These are phyloP conservation scores for Colletotrichum cuscutae DNA, from an alignment of 2,329 filamentous ascomycete species.

Conservation along the genomic window DNA sequence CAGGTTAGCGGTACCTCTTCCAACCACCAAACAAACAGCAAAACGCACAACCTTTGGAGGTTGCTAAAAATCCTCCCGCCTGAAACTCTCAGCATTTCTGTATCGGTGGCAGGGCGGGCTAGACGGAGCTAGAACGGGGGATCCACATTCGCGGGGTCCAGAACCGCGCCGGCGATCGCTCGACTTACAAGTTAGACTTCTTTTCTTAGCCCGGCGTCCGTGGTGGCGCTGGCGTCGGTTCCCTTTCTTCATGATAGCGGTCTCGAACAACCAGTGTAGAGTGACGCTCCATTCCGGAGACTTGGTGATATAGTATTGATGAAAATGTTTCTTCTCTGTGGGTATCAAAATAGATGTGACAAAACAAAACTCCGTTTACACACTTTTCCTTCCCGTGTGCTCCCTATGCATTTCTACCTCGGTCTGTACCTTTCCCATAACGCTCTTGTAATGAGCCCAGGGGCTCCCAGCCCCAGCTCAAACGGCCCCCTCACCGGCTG, in stretches of 20 bases:
- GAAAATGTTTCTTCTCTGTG: not conserved
- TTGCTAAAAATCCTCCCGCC: not conserved
- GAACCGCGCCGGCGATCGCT: not conserved
- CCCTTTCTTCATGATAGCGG: not conserved
- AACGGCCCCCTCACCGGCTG: not conserved
- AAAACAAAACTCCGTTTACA: not conserved
- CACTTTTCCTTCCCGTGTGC: not conserved
- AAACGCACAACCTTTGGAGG: not conserved
- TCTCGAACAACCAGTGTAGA: not conserved
- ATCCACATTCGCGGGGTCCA: not conserved
- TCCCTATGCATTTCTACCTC: not conserved
- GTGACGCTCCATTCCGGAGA: not conserved
- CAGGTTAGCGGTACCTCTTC: too few species aligned
- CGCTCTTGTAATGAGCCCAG: slow-evolving; percentile 15
- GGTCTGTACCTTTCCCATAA: slow-evolving; percentile 4
- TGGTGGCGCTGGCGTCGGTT: not conserved
- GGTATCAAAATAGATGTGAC: slow-evolving; percentile 14
- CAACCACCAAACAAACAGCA: not conserved
- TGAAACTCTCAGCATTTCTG: slow-evolving; percentile 2
- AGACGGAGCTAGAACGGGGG: not conserved
- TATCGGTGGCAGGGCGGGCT: not conserved
- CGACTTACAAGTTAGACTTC: not conserved
- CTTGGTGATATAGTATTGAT: not conserved
- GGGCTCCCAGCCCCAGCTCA: slow-evolving; percentile 18
- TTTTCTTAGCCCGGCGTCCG: not conserved